Evolutionary conservation across 192 early-diverging fungal species (phyloP).

Genomic region (Coemansia sp.): DNA sequence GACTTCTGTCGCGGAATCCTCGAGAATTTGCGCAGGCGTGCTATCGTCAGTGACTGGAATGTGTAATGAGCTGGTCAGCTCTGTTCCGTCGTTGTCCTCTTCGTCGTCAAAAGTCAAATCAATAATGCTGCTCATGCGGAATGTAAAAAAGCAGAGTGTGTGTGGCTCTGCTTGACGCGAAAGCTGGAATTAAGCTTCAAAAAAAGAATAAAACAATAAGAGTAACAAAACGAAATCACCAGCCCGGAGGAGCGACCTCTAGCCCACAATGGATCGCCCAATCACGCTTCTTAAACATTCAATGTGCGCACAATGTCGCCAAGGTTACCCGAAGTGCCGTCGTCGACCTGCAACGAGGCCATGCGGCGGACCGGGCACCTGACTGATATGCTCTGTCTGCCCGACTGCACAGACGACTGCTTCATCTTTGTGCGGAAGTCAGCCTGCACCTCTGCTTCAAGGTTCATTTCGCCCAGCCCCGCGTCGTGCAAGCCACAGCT

Average conservation of each 20-base stretch:
- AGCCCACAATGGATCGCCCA: neutral
- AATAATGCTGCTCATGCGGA: conserved; percentile 25
- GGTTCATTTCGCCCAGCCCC: conserved; percentile 45
- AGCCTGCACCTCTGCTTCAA: conserved; percentile 43
- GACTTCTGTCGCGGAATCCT: neutral
- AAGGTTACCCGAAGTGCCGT: conserved; percentile 40
- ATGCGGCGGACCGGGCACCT: conserved; percentile 47
- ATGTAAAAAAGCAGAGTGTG: neutral
- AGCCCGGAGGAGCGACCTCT: too few species aligned
- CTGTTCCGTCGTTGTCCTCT: conserved; percentile 1
- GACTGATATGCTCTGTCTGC: conserved; percentile 38
- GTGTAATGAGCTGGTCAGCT: neutral
- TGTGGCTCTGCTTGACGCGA: neutral
- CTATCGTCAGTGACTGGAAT: neutral
- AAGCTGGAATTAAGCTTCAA: neutral
- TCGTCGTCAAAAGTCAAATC: conserved; percentile 42
- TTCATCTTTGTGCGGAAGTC: conserved; percentile 48
- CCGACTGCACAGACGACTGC: conserved; percentile 35
- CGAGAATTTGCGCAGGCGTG: neutral
- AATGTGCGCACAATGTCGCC: conserved; percentile 48
- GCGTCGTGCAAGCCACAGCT: conserved; percentile 49
- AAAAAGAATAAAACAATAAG: neutral
- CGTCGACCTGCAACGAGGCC: conserved; percentile 45
- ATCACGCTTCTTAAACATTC: conserved; percentile 16
- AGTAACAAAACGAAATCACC: neutral